phyloP scores from a whole-genome alignment of 164 flowering plant genomes.

The Malania oleifera region DNA sequence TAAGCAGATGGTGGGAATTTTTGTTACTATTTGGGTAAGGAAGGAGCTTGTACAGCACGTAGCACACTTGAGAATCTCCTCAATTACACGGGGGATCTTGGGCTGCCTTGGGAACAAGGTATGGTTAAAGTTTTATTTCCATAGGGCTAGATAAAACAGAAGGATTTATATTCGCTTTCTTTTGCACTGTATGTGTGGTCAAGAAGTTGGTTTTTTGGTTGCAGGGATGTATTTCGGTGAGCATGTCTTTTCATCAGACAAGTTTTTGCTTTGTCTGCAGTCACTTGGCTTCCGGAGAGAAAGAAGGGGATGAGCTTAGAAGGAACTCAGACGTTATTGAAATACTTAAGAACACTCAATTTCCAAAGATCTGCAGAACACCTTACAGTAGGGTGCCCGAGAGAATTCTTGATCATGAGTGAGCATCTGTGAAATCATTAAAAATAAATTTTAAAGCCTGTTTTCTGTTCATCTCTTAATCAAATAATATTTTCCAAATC shows the following conservation, averaged over 20 bases:
- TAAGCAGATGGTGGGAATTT: conserved; percentile 91
- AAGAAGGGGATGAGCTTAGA: conserved; percentile 78
- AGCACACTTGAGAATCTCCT: conserved; percentile 59
- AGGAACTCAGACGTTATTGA: conserved; percentile 73
- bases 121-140: neutral
- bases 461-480: neutral
- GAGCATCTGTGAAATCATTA: conserved; percentile 18
- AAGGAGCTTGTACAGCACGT: conserved; percentile 63
- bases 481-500: neutral
- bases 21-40: conserved; percentile 64
- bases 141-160: too few species aligned
- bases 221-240: conserved; percentile 86
- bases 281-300: conserved; percentile 89
- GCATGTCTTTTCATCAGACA: conserved; percentile 64
- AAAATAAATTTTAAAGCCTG: neutral
- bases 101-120: conserved; percentile 91
- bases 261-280: conserved; percentile 84
- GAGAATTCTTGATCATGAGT: conserved; percentile 76
- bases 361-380: conserved; percentile 50
- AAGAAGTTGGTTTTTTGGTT: neutral
- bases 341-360: conserved; percentile 66
- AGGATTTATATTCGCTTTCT: neutral
- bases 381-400: conserved; percentile 48
- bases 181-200: neutral
- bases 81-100: conserved; percentile 70